These are phyloP conservation scores for Circinella minor DNA, from an alignment of 371 early-diverging fungal genomes.

Conservation along the genomic window DNA sequence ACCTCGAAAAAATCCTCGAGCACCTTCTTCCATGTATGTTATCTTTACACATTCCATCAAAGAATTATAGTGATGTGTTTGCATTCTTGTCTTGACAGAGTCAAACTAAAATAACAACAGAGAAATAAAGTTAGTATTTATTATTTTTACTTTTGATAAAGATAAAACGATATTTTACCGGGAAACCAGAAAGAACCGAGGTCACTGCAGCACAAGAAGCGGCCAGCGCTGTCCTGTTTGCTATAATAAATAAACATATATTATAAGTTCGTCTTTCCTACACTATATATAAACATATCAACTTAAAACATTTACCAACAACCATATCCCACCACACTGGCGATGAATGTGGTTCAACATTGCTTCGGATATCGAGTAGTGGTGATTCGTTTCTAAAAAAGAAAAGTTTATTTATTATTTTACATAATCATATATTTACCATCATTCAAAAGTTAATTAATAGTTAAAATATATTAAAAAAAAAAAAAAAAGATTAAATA, in stretches of 20 bases:
- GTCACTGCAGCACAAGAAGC: slow-evolving; percentile 66
- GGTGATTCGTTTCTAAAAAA: slow-evolving; percentile 8
- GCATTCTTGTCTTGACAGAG: slow-evolving; percentile 83
- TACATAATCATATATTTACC: neutral
- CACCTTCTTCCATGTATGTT: slow-evolving; percentile 75
- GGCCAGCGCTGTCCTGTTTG: slow-evolving; percentile 63
- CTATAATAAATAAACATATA: slow-evolving; percentile 23
- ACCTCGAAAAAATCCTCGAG: slow-evolving; percentile 77
- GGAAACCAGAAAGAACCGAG: slow-evolving; percentile 65
- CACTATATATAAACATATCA: neutral
- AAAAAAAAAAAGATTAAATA: neutral
- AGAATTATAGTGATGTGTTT: slow-evolving; percentile 73
- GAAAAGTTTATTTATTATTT: neutral
- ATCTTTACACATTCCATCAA: slow-evolving; percentile 66
- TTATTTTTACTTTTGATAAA: too few species aligned
- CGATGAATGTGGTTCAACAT: slow-evolving; percentile 5
- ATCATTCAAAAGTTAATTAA: too few species aligned
- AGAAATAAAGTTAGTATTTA: too few species aligned
- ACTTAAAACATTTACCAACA: slow-evolving; percentile 13
- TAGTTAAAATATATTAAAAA: too few species aligned
- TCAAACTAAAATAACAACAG: slow-evolving; percentile 59
- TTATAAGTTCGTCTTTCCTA: slow-evolving; percentile 50
- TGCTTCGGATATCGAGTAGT: slow-evolving; percentile 14
- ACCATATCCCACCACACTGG: slow-evolving; percentile 11
- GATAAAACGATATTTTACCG: slow-evolving; percentile 33